Evolutionary conservation across 495 filamentous ascomycete genomes (phyloP).

Genomic region (Aspergillus kassunensis): DNA sequence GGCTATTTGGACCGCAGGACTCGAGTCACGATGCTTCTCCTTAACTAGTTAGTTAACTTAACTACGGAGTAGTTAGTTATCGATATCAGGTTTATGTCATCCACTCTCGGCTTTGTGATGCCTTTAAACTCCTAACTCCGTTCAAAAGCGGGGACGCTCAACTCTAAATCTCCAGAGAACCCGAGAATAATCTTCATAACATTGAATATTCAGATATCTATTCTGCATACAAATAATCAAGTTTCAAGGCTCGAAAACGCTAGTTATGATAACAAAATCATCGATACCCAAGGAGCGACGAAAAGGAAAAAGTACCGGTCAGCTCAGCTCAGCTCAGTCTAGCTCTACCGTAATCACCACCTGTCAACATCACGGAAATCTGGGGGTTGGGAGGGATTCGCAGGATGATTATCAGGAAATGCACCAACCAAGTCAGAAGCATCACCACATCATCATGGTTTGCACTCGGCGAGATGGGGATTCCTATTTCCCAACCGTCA

Average conservation of each 20-base stretch:
- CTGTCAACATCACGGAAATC: not conserved
- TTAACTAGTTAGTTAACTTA: not conserved
- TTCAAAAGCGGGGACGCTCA: not conserved
- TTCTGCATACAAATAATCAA: not conserved
- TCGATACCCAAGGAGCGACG: too few species aligned
- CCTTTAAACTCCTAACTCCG: constrained; percentile 18
- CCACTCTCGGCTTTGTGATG: not conserved
- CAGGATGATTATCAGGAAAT: constrained; percentile 4
- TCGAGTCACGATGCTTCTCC: not conserved
- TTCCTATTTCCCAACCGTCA: constrained; percentile 4
- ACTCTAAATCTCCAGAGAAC: too few species aligned
- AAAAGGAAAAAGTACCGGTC: not conserved
- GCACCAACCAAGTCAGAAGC: constrained; percentile 1
- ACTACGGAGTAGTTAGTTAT: constrained; percentile 3
- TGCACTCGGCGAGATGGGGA: not conserved
- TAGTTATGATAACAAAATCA: too few species aligned
- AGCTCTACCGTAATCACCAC: not conserved
- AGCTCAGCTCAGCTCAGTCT: not conserved
- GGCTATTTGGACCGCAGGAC: not conserved
- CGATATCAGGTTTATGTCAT: constrained; percentile 19
- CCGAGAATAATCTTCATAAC: not conserved
- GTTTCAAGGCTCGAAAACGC: not conserved
- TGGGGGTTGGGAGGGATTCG: not conserved
- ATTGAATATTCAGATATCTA: too few species aligned
- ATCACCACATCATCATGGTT: not conserved